phyloP scores from a whole-genome alignment of 1,284 basidiomycete genomes.

The Coniophora puteana region DNA sequence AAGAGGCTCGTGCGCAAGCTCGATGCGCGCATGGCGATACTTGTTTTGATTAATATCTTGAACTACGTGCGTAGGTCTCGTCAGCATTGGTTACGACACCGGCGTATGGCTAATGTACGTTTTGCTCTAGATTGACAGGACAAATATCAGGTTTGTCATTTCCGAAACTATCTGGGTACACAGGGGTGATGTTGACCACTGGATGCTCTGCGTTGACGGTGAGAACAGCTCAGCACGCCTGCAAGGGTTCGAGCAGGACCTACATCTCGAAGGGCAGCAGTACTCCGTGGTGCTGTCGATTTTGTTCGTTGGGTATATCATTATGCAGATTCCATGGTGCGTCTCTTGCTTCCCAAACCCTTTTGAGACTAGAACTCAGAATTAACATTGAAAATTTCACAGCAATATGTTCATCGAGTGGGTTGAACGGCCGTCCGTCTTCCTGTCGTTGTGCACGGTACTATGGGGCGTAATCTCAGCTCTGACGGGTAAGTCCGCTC shows the following conservation, averaged over 20 bases:
- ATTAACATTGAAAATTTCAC: background rate
- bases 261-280: conserved; percentile 56
- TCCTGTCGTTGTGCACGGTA: conserved; percentile 67
- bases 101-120: conserved; percentile 2
- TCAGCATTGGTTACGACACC: background rate
- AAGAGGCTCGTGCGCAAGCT: conserved; percentile 51
- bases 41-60: conserved; percentile 64
- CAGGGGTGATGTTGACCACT: too few species aligned
- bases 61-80: conserved; percentile 44
- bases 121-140: conserved; percentile 53
- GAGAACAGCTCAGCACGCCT: conserved; percentile 58
- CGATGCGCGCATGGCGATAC: conserved; percentile 58
- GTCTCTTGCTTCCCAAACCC: background rate
- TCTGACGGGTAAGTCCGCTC: conserved; percentile 42
- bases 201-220: too few species aligned
- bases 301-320: conserved; percentile 74
- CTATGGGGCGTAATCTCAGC: conserved; percentile 66
- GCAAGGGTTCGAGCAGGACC: conserved; percentile 66
- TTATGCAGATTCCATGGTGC: conserved; percentile 77
- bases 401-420: conserved; percentile 72
- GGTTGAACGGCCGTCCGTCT: conserved; percentile 69
- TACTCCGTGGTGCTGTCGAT: conserved; percentile 73
- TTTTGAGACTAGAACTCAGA: background rate
- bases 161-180: too few species aligned
- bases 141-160: too few species aligned